A percentile compares a stretch with the other conserved stretches of the same genome.
Conservation (phyloP, 805 yeast genomes). For the Sugiyamaella qingdaonensis region DNA sequence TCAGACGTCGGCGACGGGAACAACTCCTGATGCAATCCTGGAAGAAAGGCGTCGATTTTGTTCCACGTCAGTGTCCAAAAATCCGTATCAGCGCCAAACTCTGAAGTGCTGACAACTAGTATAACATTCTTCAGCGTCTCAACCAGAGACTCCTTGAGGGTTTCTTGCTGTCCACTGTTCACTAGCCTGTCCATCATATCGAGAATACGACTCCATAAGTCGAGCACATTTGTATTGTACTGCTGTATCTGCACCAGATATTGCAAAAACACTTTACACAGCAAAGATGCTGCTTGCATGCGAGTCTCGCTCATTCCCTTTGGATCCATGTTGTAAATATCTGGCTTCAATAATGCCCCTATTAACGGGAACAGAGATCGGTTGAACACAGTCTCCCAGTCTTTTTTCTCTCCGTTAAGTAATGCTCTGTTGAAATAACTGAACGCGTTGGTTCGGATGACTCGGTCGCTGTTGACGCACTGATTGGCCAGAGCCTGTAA, state of each 20-base stretch:
- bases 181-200: slow-evolving; percentile 38
- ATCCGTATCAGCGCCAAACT: slow-evolving; percentile 29
- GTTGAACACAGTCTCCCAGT: slow-evolving; percentile 51
- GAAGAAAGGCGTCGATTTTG: slow-evolving; percentile 36
- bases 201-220: slow-evolving; percentile 35
- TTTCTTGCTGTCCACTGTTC: slow-evolving; percentile 36
- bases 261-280: slow-evolving; percentile 61
- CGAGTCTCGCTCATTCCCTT: slow-evolving; percentile 63
- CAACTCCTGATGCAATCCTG: slow-evolving; percentile 29
- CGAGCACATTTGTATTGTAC: slow-evolving; percentile 25
- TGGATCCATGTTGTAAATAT: slow-evolving; percentile 55
- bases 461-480: slow-evolving; percentile 82
- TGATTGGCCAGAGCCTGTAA: slow-evolving; percentile 84
- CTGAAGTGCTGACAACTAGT: slow-evolving; percentile 35
- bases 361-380: slow-evolving; percentile 72
- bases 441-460: slow-evolving; percentile 64
- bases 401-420: slow-evolving; percentile 36
- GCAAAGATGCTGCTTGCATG: slow-evolving; percentile 58
- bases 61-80: slow-evolving; percentile 38
- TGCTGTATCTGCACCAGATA: slow-evolving; percentile 36
- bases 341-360: slow-evolving; percentile 61
- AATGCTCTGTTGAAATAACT: slow-evolving; percentile 52
- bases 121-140: slow-evolving; percentile 41
- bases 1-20: slow-evolving; percentile 8
- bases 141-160: slow-evolving; percentile 36